phyloP scores from a whole-genome alignment of 73 alveolate genomes.

The Paramecium tetraurelia region DNA sequence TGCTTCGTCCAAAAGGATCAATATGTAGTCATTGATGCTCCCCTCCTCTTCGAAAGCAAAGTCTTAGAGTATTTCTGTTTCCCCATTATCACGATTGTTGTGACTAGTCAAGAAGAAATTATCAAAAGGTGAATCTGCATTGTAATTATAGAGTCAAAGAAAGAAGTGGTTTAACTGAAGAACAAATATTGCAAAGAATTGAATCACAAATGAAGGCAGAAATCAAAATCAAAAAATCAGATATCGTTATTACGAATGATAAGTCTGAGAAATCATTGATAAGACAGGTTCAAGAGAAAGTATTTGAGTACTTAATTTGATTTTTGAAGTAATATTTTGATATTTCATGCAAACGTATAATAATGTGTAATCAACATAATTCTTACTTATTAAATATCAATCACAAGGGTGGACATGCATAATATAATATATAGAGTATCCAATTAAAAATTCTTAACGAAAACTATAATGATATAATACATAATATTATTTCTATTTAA shows the following conservation, averaged over 20 bases:
- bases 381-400: not conserved
- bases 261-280: slow-evolving; percentile 66
- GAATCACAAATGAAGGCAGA: slow-evolving; percentile 78
- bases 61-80: slow-evolving; percentile 74
- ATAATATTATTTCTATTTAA: too few species aligned
- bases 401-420: too few species aligned
- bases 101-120: slow-evolving; percentile 62
- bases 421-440: too few species aligned
- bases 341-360: too few species aligned
- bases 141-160: slow-evolving; percentile 54
- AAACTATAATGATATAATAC: too few species aligned
- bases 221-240: slow-evolving; percentile 73
- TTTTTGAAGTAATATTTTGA: not conserved
- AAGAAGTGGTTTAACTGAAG: slow-evolving; percentile 69
- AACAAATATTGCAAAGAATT: slow-evolving; percentile 73
- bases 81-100: slow-evolving; percentile 78
- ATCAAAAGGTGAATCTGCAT: not conserved
- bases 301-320: slow-evolving; percentile 47
- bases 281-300: slow-evolving; percentile 32
- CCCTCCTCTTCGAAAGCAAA: slow-evolving; percentile 80
- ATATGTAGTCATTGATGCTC: slow-evolving; percentile 85
- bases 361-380: too few species aligned
- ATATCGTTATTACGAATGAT: slow-evolving; percentile 74
- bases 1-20: slow-evolving; percentile 65
- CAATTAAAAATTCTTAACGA: too few species aligned